Conservation (phyloP, 495 filamentous ascomycete species). For the Talaromyces proteolyticus region DNA sequence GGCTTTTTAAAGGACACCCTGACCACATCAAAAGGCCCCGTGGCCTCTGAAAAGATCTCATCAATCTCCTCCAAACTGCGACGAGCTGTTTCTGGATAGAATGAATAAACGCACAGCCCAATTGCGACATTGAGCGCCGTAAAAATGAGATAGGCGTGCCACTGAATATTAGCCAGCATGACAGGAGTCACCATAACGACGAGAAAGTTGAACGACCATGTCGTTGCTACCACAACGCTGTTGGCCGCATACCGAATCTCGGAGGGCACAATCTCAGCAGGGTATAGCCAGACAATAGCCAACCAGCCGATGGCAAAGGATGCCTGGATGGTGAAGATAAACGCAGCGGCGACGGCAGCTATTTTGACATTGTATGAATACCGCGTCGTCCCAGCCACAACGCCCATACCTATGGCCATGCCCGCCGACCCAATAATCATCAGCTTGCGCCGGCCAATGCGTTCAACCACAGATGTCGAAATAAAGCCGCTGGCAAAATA, state of each 20-base stretch:
- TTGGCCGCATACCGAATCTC: conserved; percentile 62
- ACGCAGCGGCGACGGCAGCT: conserved; percentile 45
- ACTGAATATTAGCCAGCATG: conserved; percentile 20
- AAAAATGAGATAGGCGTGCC: conserved; percentile 55
- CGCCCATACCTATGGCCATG: conserved; percentile 62
- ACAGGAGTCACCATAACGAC: conserved; percentile 43
- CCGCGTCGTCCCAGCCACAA: conserved; percentile 47
- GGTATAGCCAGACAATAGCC: conserved; percentile 72
- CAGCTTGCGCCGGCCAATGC: conserved; percentile 59
- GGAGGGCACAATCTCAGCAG: conserved; percentile 68
- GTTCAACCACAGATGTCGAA: conserved; percentile 63
- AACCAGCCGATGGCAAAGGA: conserved; percentile 78
- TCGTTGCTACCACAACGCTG: conserved; percentile 35
- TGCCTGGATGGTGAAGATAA: conserved; percentile 68
- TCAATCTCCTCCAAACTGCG: conserved; percentile 75
- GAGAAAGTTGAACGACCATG: conserved; percentile 44
- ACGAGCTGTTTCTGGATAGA: conserved; percentile 63
- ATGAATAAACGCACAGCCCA: conserved; percentile 65
- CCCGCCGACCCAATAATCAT: conserved; percentile 68
- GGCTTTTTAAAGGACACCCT: not conserved
- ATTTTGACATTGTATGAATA: conserved; percentile 28
- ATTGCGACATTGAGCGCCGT: conserved; percentile 61
- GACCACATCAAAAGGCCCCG: not conserved
- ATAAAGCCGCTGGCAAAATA: conserved; percentile 69
- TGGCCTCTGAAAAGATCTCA: conserved; percentile 39